phyloP scores from a whole-genome alignment of 78 protist genomes.

The Chrysochromulina parva region DNA sequence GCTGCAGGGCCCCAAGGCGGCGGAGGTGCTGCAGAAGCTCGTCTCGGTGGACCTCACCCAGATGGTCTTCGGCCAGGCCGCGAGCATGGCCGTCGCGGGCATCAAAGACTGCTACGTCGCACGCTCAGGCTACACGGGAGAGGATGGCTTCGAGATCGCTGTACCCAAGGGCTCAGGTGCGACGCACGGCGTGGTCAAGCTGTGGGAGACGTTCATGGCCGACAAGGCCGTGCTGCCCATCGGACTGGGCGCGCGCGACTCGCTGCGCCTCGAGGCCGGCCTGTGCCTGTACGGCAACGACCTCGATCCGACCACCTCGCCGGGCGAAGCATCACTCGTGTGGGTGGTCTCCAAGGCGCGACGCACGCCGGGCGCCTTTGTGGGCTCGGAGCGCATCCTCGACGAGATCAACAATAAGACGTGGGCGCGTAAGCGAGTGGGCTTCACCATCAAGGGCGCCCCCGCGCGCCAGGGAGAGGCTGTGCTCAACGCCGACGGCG shows the following conservation, averaged over 20 bases:
- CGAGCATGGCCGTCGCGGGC: background rate
- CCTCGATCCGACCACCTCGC: constrained; percentile 76
- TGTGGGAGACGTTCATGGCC: background rate
- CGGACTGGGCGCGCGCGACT: constrained; percentile 96
- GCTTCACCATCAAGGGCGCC: constrained; percentile 73
- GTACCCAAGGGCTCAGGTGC: constrained; percentile 29
- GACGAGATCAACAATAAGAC: constrained; percentile 63
- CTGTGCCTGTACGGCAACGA: constrained; percentile 96
- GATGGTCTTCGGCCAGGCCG: constrained; percentile 77
- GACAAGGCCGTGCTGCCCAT: constrained; percentile 19
- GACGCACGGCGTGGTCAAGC: background rate
- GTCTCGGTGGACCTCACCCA: constrained; percentile 38
- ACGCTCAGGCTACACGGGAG: constrained; percentile 96
- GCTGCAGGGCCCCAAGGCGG: constrained; percentile 92
- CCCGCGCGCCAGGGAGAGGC: constrained; percentile 78
- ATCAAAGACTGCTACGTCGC: constrained; percentile 37
- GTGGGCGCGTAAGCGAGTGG: constrained; percentile 67
- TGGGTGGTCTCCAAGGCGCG: constrained; percentile 88
- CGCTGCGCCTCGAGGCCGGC: constrained; percentile 94
- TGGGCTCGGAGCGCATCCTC: constrained; percentile 80
- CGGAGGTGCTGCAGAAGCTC: constrained; percentile 35
- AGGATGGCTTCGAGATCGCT: constrained; percentile 96
- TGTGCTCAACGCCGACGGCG: background rate
- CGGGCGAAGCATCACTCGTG: constrained; percentile 81
- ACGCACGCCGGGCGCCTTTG: constrained; percentile 84